Base-by-base conservation (phyloP, 257 asterid genomes). In the Rehmannia glutinosa region DNA sequence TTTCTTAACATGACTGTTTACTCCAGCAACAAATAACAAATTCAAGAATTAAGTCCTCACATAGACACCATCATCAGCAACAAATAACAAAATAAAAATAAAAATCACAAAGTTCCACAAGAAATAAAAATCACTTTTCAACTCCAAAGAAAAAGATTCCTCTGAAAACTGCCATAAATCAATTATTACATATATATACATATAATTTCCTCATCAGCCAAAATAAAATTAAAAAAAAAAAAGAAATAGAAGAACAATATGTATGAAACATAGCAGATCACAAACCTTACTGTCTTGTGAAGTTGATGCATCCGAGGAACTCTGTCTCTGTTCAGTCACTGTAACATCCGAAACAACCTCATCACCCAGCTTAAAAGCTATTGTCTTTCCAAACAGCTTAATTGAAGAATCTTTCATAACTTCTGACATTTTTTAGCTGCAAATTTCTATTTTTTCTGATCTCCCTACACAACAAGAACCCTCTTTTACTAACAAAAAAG, bases 331-430 rank as follows among this genome's bases (percentile, higher is more conserved):
- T 53, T 69, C 27, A 61, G 70, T 25, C 19, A 59, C 54, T 17
- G 78, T 59, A 25, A 54, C 23, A 62, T n/a, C 67, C 27, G 81
- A 45, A 39, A 54, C 62, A 54, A n/a, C 21, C 42, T 56, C 77
- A 54, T 69, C 58, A 10, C 66, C 24, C 11, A 17, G 82, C 10
- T 69, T 66, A 69, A 80, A 67, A 73, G 53, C 57, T 61, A 91
- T 91, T 60, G 91, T 91, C 81, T 86, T 78, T 42, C 97, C 97
- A 43, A 91, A 91, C 55, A 90, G 87, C 80, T 86, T 90, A 36
- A 90, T 84, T 41, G 75, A 75, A 64, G 77, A 73, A 55, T 82
- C 89, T 68, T 66, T 77, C 25, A 71, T 58, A 67, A 76, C 68
- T 76, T 73, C 86, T 66, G 88, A 82, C 96, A 88, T 86, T 63